Percentiles rank a stretch among this genome's conserved stretches.
Conservation (phyloP, 768 basidiomycete species). For the Lentinula sp. region DNA sequence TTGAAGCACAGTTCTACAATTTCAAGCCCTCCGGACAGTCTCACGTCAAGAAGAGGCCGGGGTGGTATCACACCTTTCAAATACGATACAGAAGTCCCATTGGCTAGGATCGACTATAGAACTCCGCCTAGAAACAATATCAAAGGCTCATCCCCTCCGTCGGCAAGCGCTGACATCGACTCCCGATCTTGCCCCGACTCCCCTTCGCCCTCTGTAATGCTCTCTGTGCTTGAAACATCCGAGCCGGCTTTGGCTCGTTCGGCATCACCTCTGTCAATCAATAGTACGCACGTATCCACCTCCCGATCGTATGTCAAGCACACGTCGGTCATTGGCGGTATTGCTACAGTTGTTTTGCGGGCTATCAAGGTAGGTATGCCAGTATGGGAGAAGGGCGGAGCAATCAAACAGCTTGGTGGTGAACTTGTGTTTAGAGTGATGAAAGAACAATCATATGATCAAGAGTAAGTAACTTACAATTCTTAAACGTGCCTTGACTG, state of each 20-base stretch:
- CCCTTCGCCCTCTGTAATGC: background rate
- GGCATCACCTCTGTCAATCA: conserved; percentile 11
- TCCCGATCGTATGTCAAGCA: conserved; percentile 59
- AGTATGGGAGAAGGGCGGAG: conserved; percentile 74
- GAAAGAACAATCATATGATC: conserved; percentile 20
- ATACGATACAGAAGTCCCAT: conserved; percentile 9
- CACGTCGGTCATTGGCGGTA: conserved; percentile 49
- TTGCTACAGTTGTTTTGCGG: conserved; percentile 68
- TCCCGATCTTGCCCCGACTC: background rate
- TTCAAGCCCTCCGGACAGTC: background rate
- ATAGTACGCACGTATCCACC: conserved; percentile 3
- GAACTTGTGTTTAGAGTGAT: conserved; percentile 64
- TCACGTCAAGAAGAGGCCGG: background rate
- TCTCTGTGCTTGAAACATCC: conserved; percentile 1
- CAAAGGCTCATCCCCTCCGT: background rate
- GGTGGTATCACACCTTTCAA: conserved; percentile 6
- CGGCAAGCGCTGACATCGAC: no score
- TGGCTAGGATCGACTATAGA: background rate
- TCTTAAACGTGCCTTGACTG: conserved; percentile 29
- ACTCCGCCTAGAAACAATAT: background rate
- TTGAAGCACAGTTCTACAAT: background rate
- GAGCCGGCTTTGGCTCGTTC: background rate
- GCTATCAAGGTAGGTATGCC: conserved; percentile 75
- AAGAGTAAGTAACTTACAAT: background rate
- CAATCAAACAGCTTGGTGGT: conserved; percentile 77